Evolutionary conservation across 345 rosid genomes (phyloP).

Genomic region (Lepidium didymum): DNA sequence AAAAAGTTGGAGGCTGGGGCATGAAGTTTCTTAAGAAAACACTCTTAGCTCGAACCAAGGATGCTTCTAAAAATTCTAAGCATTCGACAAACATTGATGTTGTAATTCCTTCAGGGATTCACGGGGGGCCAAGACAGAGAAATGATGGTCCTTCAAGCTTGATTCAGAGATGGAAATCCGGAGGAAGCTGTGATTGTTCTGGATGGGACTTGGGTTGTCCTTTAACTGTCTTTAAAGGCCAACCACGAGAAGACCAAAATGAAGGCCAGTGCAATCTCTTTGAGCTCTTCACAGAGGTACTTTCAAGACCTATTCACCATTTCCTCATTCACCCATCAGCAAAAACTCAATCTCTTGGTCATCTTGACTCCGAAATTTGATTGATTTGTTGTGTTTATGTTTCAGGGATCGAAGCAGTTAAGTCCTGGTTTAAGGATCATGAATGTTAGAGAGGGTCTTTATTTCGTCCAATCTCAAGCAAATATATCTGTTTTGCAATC

Average conservation of each 20-base stretch:
- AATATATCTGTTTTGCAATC: constrained; percentile 73
- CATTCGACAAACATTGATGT: constrained; percentile 52
- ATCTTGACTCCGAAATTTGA: background rate
- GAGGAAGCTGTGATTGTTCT: constrained; percentile 89
- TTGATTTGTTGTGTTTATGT: background rate
- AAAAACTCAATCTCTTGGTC: background rate
- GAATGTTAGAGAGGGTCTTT: constrained; percentile 60
- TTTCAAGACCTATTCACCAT: constrained; percentile 21
- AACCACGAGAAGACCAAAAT: constrained; percentile 31
- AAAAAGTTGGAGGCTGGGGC: constrained; percentile 80
- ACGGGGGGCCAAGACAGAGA: constrained; percentile 71
- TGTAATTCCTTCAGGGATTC: constrained; percentile 79
- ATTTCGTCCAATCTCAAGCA: constrained; percentile 61
- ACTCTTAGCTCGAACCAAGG: constrained; percentile 19
- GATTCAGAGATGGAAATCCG: constrained; percentile 79
- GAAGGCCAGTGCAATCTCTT: constrained; percentile 52
- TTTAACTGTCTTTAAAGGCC: constrained; percentile 43
- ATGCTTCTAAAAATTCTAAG: constrained; percentile 13
- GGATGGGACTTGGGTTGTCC: constrained; percentile 98
- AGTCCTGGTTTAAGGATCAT: constrained; percentile 59
- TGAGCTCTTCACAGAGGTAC: constrained; percentile 62
- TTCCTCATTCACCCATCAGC: background rate
- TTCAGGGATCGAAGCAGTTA: constrained; percentile 54
- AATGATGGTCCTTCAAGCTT: constrained; percentile 70
- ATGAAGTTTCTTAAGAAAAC: constrained; percentile 72